Evolutionary conservation across 805 yeast species (phyloP).

Genomic region (Clavispora santaluciae): DNA sequence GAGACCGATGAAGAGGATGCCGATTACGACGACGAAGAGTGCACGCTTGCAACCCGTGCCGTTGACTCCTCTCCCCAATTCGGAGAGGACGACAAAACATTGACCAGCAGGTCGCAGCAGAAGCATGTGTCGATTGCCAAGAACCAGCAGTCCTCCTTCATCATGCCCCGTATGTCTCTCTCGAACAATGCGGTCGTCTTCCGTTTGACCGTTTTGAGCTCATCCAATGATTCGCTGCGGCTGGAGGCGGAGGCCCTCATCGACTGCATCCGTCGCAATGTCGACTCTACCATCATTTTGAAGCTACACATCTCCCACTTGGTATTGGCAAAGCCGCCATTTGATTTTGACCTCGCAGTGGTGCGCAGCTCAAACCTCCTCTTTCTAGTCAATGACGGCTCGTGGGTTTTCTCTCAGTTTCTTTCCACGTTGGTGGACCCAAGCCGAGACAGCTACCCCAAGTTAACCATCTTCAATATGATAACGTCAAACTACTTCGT

Average conservation of each 20-base stretch:
- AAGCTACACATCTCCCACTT: conserved; percentile 8
- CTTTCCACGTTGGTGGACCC: conserved; percentile 12
- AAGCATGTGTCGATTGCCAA: neutral
- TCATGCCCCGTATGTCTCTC: conserved; percentile 35
- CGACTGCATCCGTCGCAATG: conserved; percentile 9
- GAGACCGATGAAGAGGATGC: conserved; percentile 39
- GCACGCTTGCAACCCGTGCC: neutral
- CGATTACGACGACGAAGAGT: conserved; percentile 7
- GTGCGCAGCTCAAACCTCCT: conserved; percentile 24
- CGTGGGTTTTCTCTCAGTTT: conserved; percentile 23
- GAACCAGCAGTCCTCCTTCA: conserved; percentile 18
- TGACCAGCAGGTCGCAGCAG: neutral
- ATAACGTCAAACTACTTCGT: conserved; percentile 37
- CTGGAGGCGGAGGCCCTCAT: conserved; percentile 19
- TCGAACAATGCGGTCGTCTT: conserved; percentile 15
- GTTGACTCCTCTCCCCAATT: neutral
- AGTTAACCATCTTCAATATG: conserved; percentile 33
- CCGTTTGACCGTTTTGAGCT: conserved; percentile 22
- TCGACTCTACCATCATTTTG: neutral
- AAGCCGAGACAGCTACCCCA: conserved; percentile 13
- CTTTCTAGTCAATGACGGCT: conserved; percentile 38
- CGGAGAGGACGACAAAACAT: conserved; percentile 6
- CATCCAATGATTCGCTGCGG: conserved; percentile 10
- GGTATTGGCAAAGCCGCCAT: conserved; percentile 4
- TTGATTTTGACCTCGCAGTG: conserved; percentile 13